Evolutionary conservation across 2,329 filamentous ascomycete species (phyloP).

Genomic region (Dothistroma septosporum): DNA sequence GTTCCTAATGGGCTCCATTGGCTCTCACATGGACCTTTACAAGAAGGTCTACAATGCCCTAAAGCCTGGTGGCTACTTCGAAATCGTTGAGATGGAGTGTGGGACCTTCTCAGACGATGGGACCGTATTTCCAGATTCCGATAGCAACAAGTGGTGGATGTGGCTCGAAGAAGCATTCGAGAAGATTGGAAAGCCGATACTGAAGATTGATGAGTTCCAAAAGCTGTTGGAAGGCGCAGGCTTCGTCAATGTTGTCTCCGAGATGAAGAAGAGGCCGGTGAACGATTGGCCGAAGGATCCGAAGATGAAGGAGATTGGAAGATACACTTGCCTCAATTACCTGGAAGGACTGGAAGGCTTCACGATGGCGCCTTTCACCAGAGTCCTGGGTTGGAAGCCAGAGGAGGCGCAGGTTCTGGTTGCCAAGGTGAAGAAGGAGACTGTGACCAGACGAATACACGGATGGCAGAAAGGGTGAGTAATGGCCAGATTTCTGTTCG

Average conservation of each 20-base stretch:
- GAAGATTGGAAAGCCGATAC: slow-evolving; percentile 15
- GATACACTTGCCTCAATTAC: slow-evolving; percentile 18
- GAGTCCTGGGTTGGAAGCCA: slow-evolving; percentile 40
- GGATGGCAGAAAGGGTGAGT: slow-evolving; percentile 18
- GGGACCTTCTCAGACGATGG: slow-evolving; percentile 40
- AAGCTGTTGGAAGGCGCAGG: slow-evolving; percentile 18
- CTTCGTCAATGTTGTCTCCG: slow-evolving; percentile 21
- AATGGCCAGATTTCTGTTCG: neutral
- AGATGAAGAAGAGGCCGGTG: slow-evolving; percentile 20
- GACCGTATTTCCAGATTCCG: slow-evolving; percentile 30
- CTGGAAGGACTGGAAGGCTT: slow-evolving; percentile 42
- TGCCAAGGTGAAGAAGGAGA: slow-evolving; percentile 40
- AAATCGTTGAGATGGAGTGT: slow-evolving; percentile 43
- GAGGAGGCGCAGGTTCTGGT: slow-evolving; percentile 45
- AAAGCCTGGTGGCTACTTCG: slow-evolving; percentile 43
- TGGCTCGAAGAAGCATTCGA: slow-evolving; percentile 16
- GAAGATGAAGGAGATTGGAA: slow-evolving; percentile 24
- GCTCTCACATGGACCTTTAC: slow-evolving; percentile 22
- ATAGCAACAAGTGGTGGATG: slow-evolving; percentile 20
- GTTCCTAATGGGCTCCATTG: slow-evolving; percentile 30
- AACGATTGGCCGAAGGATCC: slow-evolving; percentile 27
- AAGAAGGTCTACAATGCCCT: slow-evolving; percentile 32
- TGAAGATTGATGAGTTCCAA: slow-evolving; percentile 12
- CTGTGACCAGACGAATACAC: slow-evolving; percentile 20
- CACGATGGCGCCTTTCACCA: slow-evolving; percentile 40